Percentiles rank a stretch among this genome's conserved stretches.
Evolutionary conservation across 345 rosid genomes (phyloP).

Genomic region (Hirschfeldia incana): DNA sequence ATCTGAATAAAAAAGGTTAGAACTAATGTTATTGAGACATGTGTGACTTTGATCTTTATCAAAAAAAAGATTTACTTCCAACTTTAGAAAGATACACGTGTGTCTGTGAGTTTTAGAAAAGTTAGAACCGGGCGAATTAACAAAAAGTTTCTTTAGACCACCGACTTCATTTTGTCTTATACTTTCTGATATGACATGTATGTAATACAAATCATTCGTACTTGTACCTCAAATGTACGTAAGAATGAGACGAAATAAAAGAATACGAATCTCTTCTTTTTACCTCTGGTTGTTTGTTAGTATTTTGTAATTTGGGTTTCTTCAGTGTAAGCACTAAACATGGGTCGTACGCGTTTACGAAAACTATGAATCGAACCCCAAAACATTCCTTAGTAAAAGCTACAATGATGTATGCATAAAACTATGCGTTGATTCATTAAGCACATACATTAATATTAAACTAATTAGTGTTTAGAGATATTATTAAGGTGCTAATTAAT

Average conservation of each 20-base stretch:
- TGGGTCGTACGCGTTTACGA: conserved; percentile 27
- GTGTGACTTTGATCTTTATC: neutral
- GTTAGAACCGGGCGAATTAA: neutral
- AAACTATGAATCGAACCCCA: conserved; percentile 21
- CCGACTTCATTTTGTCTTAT: conserved; percentile 29
- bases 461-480: neutral
- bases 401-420: conserved; percentile 15
- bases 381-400: neutral
- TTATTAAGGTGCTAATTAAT: neutral
- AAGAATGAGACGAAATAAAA: neutral
- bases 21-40: neutral
- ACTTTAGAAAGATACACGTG: conserved; percentile 2
- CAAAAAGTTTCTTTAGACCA: conserved; percentile 36
- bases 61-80: neutral
- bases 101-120: conserved; percentile 16
- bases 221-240: neutral
- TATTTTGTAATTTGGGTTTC: neutral
- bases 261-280: neutral
- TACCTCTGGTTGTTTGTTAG: conserved; percentile 13
- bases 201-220: neutral
- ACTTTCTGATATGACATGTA: neutral
- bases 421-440: neutral
- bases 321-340: conserved; percentile 16
- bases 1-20: neutral
- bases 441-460: neutral